Evolutionary conservation across 768 basidiomycete genomes (phyloP), one percentile per base, ranked within the genome.

Genomic region (Amanita phalloides): DNA sequence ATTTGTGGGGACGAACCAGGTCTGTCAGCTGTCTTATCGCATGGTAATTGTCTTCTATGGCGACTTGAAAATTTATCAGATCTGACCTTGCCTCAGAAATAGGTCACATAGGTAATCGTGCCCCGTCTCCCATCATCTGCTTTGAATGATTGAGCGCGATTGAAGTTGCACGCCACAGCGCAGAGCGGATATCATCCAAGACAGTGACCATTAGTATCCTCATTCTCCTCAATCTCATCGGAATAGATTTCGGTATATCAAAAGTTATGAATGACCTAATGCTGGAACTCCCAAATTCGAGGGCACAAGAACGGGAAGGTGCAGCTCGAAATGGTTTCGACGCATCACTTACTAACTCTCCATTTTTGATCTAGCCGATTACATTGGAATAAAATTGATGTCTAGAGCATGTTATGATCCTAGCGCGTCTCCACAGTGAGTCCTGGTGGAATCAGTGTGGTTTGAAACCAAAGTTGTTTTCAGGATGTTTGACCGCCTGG

Each of bases 361-460:
- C 3, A 17, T 28, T 25, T 7, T 11, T 46, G 32, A 21, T 41
- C 37, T 56, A 90, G 94, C 94, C 35, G 94, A 97, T 62, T 74
- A 79, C 26, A 85, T 98, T 47, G 94, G 95, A 6, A 64, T 97
- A 43, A 74, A 75, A 5, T 71, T 97, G 25, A 85, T 86, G 69
- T 75, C 90, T 46, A 76, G 74, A 57, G 94, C 92, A 0, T 98
- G 94, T 66, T 97, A 81, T 62, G 78, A 97, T 60, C 93, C 94
- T 0, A 68, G 64, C 14, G 86, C 83, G 20, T 78, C 89, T 3
- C 80, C 86, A 10, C 73, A 75, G 90, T 92, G 59, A 58, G 78
- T 64, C 7, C 23, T 28, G 23, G 25, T 17, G 17, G 6, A 39
- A 48, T 25, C 43, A 30, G 14, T 45, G 26, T 48, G 11, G 32